phyloP scores from a whole-genome alignment of 2,329 filamentous ascomycete species.

The Cytospora paraplurivora region DNA sequence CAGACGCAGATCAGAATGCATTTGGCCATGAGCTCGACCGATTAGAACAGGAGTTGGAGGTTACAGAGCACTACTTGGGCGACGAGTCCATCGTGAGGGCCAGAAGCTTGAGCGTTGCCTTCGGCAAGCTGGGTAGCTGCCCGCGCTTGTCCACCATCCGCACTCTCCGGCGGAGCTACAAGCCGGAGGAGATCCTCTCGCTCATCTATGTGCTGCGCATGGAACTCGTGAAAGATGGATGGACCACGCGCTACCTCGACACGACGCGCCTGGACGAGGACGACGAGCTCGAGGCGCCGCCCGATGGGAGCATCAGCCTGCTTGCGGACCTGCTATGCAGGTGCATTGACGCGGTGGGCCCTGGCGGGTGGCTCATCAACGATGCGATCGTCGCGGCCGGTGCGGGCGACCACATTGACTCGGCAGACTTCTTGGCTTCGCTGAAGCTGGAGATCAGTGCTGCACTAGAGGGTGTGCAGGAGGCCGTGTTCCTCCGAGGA shows the following conservation, averaged over 20 bases:
- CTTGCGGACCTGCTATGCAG: constrained; percentile 72
- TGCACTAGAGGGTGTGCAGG: constrained; percentile 71
- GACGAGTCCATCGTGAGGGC: constrained; percentile 65
- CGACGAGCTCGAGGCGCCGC: constrained; percentile 52
- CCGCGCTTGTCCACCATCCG: constrained; percentile 61
- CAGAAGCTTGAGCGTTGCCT: constrained; percentile 65
- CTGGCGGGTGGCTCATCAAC: constrained; percentile 72
- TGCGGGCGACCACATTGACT: constrained; percentile 51
- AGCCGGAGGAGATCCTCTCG: constrained; percentile 68
- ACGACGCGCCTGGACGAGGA: constrained; percentile 50
- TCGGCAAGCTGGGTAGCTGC: constrained; percentile 70
- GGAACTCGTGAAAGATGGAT: constrained; percentile 73
- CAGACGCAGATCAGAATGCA: constrained; percentile 38
- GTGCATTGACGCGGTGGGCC: constrained; percentile 74
- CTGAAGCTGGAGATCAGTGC: constrained; percentile 70
- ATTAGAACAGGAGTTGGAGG: constrained; percentile 65
- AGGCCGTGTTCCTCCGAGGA: constrained; percentile 65
- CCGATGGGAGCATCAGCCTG: constrained; percentile 69
- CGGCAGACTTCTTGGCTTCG: constrained; percentile 64
- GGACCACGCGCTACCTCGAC: constrained; percentile 73
- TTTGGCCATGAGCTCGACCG: constrained; percentile 60
- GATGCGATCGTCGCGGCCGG: constrained; percentile 50
- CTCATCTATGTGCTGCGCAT: constrained; percentile 73
- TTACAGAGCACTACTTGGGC: constrained; percentile 68
- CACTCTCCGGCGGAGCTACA: constrained; percentile 64